These are phyloP conservation scores for Mortierella claussenii DNA, from an alignment of 192 early-diverging fungal species.

Conservation along the genomic window DNA sequence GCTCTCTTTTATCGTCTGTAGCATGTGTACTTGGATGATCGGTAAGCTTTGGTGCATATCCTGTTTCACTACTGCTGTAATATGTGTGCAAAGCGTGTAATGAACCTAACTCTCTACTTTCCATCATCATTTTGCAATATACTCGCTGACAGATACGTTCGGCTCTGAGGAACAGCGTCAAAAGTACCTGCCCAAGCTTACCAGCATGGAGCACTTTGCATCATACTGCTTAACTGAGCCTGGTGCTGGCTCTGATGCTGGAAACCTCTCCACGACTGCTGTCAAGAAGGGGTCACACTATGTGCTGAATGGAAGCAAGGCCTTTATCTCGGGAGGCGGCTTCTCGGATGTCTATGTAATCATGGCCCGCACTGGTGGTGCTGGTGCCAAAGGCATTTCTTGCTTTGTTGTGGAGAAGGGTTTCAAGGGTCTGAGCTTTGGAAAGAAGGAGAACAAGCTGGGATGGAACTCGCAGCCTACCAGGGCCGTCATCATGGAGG, in stretches of 20 bases:
- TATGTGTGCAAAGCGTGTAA: too few relatives aligned
- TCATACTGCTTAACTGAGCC: conserved; percentile 95
- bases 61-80: too few relatives aligned
- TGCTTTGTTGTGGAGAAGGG: conserved; percentile 67
- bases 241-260: conserved; percentile 83
- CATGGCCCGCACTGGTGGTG: conserved; percentile 67
- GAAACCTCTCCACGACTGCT: conserved; percentile 75
- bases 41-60: too few relatives aligned
- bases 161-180: conserved; percentile 57
- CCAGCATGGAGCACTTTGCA: conserved; percentile 81
- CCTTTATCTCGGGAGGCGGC: conserved; percentile 84
- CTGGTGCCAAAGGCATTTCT: conserved; percentile 65
- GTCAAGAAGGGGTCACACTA: conserved; percentile 89
- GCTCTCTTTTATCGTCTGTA: conserved; percentile 3
- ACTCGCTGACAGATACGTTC: conserved; percentile 33
- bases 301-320: conserved; percentile 85
- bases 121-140: too few relatives aligned
- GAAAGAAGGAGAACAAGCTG: conserved; percentile 70
- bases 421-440: conserved; percentile 66
- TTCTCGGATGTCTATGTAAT: conserved; percentile 65
- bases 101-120: too few relatives aligned
- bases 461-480: conserved; percentile 73
- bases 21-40: conserved; percentile 70
- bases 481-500: conserved; percentile 67
- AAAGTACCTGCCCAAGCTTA: conserved; percentile 81